phyloP scores from a whole-genome alignment of 352 stramenopile species.

The Phytophthora boehmeriae region DNA sequence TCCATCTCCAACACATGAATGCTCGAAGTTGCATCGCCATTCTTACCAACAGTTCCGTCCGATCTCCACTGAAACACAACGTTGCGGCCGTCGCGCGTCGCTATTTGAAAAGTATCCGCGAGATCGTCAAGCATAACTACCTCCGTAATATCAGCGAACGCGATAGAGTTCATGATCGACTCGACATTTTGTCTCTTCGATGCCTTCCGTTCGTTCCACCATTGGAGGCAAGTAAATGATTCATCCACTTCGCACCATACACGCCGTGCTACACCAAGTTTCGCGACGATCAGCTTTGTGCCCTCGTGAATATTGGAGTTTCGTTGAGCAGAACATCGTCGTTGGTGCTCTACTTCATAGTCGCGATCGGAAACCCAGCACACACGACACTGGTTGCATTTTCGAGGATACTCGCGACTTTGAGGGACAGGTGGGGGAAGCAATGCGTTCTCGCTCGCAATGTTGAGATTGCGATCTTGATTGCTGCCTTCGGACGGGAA shows the following conservation, averaged over 20 bases:
- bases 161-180: conserved; percentile 18
- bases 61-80: conserved; percentile 57
- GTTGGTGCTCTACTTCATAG: conserved; percentile 33
- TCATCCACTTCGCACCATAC: conserved; percentile 65
- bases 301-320: conserved; percentile 3
- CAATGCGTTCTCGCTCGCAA: neutral
- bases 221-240: conserved; percentile 50
- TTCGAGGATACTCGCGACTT: conserved; percentile 33
- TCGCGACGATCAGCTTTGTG: conserved; percentile 4
- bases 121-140: conserved; percentile 29
- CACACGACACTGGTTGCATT: conserved; percentile 33
- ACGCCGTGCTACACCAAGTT: conserved; percentile 41
- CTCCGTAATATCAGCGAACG: conserved; percentile 40
- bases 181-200: conserved; percentile 9
- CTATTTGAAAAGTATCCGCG: conserved; percentile 43
- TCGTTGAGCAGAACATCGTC: conserved; percentile 12
- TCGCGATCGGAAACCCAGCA: conserved; percentile 44
- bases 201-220: conserved; percentile 37
- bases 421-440: conserved; percentile 16
- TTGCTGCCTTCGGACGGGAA: conserved; percentile 75
- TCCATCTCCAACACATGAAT: conserved; percentile 20
- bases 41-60: neutral
- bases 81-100: conserved; percentile 33
- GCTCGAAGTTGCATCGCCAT: neutral
- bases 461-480: neutral